Evolutionary conservation across 2,329 filamentous ascomycete species (phyloP), one percentile per base, ranked within the genome.

Genomic region (Alternaria consortialis): DNA sequence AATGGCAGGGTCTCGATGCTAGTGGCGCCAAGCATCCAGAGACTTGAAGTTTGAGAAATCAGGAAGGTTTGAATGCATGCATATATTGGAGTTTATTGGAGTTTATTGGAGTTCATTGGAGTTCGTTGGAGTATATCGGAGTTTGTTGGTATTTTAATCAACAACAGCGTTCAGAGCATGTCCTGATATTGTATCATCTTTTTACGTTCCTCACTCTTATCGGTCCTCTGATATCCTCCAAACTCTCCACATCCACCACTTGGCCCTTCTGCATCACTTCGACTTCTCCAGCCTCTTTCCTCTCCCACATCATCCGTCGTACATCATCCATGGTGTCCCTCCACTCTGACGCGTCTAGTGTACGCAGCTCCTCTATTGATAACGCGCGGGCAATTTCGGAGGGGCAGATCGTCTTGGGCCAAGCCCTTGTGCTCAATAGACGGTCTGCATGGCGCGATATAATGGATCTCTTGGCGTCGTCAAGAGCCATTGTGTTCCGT

Each of bases 331-430:
- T 86, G 1, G 80, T 73, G 20, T 83, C 80, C 50, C 82, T 75
- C 84, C 84, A 86, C 6, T 73, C 67, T 27, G 56, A 46, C 9
- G 64, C 70, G 25, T 64, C 40, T 37, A 77, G 46, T 20, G 50
- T 53, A 7, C 59, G 40, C 31, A 85, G 70, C 31, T 85, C 82
- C 8, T 70, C 56, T 3, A 58, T 17, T 13, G 81, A 79, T 8
- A 85, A 70, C 1, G 81, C 79, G 27, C 84, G 78, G 2, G 83
- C 82, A 39, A 84, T 77, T 72, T 85, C 84, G 13, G 83, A 85
- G 4, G 83, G 84, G 66, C 84, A 86, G 62, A 85, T 81, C 0
- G 84, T 85, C 67, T 85, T 85, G 11, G 84, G 84, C 51, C 71
- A 76, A 17, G 70, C 65, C 37, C 81, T 73, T 9, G 67, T 50